phyloP scores from a whole-genome alignment of 306 rosid genomes.

The Acacia confusa region DNA sequence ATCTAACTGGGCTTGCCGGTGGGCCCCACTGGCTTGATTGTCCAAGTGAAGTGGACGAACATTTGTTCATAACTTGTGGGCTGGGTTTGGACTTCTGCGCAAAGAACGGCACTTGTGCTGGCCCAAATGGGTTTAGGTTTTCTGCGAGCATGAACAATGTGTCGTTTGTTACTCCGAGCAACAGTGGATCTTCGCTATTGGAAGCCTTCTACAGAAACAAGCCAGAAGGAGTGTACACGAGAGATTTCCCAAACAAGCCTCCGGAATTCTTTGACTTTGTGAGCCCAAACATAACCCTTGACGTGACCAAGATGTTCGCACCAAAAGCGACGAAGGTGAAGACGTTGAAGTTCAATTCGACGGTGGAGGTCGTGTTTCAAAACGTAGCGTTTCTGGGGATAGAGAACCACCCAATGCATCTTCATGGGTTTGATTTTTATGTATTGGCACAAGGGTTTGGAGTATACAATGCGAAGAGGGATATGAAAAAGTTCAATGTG shows the following conservation, averaged over 20 bases:
- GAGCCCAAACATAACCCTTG: not conserved
- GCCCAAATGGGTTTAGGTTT: not conserved
- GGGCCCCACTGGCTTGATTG: slow-evolving; percentile 59
- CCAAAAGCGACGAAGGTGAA: slow-evolving; percentile 60
- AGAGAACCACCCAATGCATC: slow-evolving; percentile 64
- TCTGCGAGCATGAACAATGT: slow-evolving; percentile 83
- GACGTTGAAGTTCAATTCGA: slow-evolving; percentile 57
- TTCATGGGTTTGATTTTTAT: slow-evolving; percentile 65
- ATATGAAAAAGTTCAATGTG: slow-evolving; percentile 42
- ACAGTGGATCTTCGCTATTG: slow-evolving; percentile 38
- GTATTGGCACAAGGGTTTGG: slow-evolving; percentile 78
- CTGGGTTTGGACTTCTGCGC: slow-evolving; percentile 29
- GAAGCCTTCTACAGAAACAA: slow-evolving; percentile 37
- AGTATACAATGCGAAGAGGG: slow-evolving; percentile 39
- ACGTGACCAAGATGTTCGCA: slow-evolving; percentile 26
- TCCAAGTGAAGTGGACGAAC: slow-evolving; percentile 49
- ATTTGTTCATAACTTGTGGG: slow-evolving; percentile 55
- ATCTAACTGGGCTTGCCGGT: slow-evolving; percentile 38
- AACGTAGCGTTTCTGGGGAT: slow-evolving; percentile 33
- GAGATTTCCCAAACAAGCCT: slow-evolving; percentile 55
- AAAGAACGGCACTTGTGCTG: not conserved
- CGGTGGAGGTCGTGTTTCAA: slow-evolving; percentile 59
- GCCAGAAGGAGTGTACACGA: slow-evolving; percentile 46
- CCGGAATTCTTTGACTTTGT: slow-evolving; percentile 44
- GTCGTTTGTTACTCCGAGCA: slow-evolving; percentile 50